Conservation (phyloP, 2,329 filamentous ascomycete species). For the Hymenoscyphus repandus region DNA sequence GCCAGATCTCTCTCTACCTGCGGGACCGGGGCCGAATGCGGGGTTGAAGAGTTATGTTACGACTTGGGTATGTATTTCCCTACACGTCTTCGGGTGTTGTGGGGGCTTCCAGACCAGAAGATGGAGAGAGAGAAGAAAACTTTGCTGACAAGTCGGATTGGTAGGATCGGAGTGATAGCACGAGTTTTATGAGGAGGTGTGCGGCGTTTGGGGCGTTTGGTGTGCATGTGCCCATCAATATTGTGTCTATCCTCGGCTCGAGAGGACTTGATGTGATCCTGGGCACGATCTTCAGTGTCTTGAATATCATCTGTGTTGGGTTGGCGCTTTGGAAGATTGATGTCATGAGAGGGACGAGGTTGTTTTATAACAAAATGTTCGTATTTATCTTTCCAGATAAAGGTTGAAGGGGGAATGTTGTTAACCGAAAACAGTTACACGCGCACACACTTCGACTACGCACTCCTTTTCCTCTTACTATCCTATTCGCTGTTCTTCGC, state of each 20-base stretch:
- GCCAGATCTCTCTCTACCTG: neutral
- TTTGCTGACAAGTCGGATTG: no score
- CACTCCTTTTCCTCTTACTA: neutral
- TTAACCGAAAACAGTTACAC: neutral
- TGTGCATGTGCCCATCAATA: conserved; percentile 1
- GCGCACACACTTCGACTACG: conserved; percentile 2
- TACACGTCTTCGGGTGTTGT: no score
- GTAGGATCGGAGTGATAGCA: neutral
- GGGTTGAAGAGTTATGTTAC: neutral
- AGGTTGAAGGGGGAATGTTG: neutral
- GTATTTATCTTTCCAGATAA: neutral
- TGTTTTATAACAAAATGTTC: conserved; percentile 4
- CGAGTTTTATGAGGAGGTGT: neutral
- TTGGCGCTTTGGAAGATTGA: conserved; percentile 7
- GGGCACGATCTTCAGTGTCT: conserved; percentile 1
- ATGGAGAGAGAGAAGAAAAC: no score
- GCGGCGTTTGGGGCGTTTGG: neutral
- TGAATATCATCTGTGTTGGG: conserved; percentile 8
- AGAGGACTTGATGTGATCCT: neutral
- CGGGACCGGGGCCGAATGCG: neutral
- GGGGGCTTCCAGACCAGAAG: no score
- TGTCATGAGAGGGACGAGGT: conserved; percentile 3
- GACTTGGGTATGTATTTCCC: neutral
- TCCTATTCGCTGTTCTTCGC: neutral
- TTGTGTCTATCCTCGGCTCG: neutral